Percentiles rank a stretch among this genome's conserved stretches.
Evolutionary conservation across 805 yeast species (phyloP).

Genomic region (Saccharomycopsis sp.): DNA sequence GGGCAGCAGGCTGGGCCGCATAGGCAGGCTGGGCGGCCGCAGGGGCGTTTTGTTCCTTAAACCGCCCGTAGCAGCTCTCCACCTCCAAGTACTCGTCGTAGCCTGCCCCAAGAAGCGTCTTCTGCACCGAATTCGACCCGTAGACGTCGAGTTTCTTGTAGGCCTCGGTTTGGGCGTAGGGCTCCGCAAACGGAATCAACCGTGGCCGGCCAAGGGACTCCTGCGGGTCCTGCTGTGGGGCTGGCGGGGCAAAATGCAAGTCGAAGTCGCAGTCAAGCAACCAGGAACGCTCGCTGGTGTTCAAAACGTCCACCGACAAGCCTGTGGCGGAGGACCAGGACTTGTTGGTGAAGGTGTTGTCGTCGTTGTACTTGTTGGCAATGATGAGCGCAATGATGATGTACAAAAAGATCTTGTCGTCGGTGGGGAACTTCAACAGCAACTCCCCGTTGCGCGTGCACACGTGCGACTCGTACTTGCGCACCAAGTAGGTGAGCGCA

Average conservation of each 20-base stretch:
- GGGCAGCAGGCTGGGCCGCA: too few species aligned
- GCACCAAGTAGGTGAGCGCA: constrained; percentile 72
- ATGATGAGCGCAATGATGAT: constrained; percentile 66
- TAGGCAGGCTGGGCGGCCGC: too few species aligned
- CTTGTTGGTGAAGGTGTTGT: constrained; percentile 89
- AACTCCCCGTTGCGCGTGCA: constrained; percentile 28
- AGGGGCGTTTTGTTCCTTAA: not conserved
- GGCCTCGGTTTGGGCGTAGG: too few species aligned
- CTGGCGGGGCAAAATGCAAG: constrained; percentile 12
- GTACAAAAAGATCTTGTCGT: constrained; percentile 42
- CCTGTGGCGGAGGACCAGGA: constrained; percentile 98
- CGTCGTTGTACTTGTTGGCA: constrained; percentile 93
- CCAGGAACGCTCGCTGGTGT: constrained; percentile 67
- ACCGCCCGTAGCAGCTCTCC: not conserved
- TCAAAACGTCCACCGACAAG: constrained; percentile 51
- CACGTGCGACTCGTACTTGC: constrained; percentile 40
- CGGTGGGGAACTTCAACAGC: constrained; percentile 30
- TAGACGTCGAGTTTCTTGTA: not conserved
- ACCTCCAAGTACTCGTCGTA: not conserved
- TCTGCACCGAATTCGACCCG: not conserved
- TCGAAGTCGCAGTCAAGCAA: constrained; percentile 27
- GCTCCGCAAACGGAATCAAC: not conserved
- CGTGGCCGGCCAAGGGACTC: too few species aligned
- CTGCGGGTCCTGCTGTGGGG: constrained; percentile 1
- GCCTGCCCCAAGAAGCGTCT: not conserved